These are phyloP conservation scores for Centrapalus pauciflorus DNA, from an alignment of 129 eudicot species.

Conservation along the genomic window DNA sequence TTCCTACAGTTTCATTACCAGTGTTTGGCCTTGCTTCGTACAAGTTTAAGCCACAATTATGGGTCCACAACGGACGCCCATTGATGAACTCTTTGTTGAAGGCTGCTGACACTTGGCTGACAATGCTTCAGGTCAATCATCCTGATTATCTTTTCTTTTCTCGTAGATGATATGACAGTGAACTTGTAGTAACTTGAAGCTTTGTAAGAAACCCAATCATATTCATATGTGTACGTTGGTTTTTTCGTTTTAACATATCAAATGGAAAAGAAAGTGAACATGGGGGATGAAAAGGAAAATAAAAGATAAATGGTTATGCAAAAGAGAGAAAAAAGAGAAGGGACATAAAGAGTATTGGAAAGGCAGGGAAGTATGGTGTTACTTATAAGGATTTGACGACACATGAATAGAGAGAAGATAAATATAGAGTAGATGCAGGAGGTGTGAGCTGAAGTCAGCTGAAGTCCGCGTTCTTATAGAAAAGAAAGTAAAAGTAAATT, in stretches of 20 bases:
- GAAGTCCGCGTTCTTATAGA: background rate
- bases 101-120: constrained; percentile 65
- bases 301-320: background rate
- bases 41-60: constrained; percentile 57
- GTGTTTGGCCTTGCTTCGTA: constrained; percentile 84
- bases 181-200: background rate
- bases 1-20: constrained; percentile 59
- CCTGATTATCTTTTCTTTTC: constrained; percentile 81
- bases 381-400: background rate
- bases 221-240: constrained; percentile 1
- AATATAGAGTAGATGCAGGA: constrained; percentile 7
- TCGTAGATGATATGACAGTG: constrained; percentile 40
- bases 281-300: background rate
- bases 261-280: background rate
- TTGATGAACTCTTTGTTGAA: constrained; percentile 49
- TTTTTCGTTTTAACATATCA: background rate
- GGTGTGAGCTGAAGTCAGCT: background rate
- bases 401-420: constrained; percentile 3
- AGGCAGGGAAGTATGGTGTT: background rate
- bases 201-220: constrained; percentile 19
- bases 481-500: constrained; percentile 10
- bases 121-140: constrained; percentile 63
- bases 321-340: background rate
- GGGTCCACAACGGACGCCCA: constrained; percentile 54
- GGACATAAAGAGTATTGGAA: background rate